Evolutionary conservation across 768 basidiomycete genomes (phyloP).

Genomic region (Fistulinella prunicolor): DNA sequence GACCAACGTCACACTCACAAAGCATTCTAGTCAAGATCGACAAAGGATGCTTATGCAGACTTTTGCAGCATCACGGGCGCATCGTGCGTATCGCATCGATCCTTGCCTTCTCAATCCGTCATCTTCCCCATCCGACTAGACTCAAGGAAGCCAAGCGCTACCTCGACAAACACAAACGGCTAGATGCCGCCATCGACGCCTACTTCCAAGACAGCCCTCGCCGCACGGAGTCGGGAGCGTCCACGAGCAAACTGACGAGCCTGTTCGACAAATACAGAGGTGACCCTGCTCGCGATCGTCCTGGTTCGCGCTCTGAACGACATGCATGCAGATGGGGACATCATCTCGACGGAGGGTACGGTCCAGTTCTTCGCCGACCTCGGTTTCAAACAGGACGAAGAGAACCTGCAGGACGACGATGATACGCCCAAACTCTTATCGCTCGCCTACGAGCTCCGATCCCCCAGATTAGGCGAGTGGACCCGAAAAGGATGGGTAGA

Average conservation of each 20-base stretch:
- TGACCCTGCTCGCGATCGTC: constrained; percentile 19
- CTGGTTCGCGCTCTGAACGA: neutral
- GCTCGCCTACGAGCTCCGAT: constrained; percentile 78
- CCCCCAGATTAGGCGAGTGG: constrained; percentile 72
- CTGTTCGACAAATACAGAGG: constrained; percentile 74
- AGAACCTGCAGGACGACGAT: constrained; percentile 67
- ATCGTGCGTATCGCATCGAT: constrained; percentile 47
- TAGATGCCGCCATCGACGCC: constrained; percentile 73
- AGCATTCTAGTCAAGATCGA: constrained; percentile 23
- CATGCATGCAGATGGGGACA: constrained; percentile 54
- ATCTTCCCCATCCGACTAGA: constrained; percentile 28
- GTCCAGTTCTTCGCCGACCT: constrained; percentile 56
- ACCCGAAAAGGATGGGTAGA: constrained; percentile 68
- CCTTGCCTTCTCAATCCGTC: neutral
- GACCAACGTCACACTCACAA: neutral
- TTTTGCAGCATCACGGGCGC: constrained; percentile 69
- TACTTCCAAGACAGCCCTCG: constrained; percentile 52
- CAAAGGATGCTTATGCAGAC: constrained; percentile 49
- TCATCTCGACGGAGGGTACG: constrained; percentile 78
- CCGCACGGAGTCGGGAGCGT: constrained; percentile 30
- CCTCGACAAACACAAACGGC: constrained; percentile 64
- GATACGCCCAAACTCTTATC: constrained; percentile 75
- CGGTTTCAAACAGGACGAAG: constrained; percentile 28
- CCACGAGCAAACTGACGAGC: constrained; percentile 50
- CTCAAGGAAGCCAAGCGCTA: constrained; percentile 61